A percentile compares a stretch with the other conserved stretches of the same genome.
Conservation (phyloP, 2,329 filamentous ascomycete genomes). For the Apiospora hydei region DNA sequence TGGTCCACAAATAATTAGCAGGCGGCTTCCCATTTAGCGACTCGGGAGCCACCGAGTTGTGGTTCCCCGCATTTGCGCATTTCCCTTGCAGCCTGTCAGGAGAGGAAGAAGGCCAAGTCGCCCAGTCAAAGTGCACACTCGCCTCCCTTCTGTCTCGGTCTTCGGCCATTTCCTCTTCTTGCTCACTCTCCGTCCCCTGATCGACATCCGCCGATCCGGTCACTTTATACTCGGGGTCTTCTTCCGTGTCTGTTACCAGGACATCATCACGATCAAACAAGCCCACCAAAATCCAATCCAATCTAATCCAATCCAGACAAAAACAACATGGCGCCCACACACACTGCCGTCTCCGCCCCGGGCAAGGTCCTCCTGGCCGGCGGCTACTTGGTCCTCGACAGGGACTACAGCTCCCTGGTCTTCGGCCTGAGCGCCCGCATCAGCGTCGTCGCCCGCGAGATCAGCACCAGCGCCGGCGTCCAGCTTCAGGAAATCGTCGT, state of each 20-base stretch:
- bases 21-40: neutral
- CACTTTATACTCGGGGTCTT: neutral
- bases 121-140: slow-evolving; percentile 2
- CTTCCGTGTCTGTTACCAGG: too few species aligned
- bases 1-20: neutral
- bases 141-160: neutral
- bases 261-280: neutral
- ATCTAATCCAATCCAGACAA: neutral
- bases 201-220: neutral
- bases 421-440: slow-evolving; percentile 73
- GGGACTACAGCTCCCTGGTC: slow-evolving; percentile 79
- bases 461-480: slow-evolving; percentile 68
- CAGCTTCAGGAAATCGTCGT: slow-evolving; percentile 79
- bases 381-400: slow-evolving; percentile 93
- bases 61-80: neutral
- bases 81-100: neutral
- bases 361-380: slow-evolving; percentile 96
- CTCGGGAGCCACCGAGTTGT: neutral
- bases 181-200: neutral
- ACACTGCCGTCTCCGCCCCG: slow-evolving; percentile 80
- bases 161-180: neutral
- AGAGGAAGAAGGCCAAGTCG: neutral
- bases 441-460: slow-evolving; percentile 66
- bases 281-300: too few species aligned
- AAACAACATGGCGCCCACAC: slow-evolving; percentile 26